Evolutionary conservation across 805 yeast genomes (phyloP).

Genomic region (Sugiyamaella marilandica): DNA sequence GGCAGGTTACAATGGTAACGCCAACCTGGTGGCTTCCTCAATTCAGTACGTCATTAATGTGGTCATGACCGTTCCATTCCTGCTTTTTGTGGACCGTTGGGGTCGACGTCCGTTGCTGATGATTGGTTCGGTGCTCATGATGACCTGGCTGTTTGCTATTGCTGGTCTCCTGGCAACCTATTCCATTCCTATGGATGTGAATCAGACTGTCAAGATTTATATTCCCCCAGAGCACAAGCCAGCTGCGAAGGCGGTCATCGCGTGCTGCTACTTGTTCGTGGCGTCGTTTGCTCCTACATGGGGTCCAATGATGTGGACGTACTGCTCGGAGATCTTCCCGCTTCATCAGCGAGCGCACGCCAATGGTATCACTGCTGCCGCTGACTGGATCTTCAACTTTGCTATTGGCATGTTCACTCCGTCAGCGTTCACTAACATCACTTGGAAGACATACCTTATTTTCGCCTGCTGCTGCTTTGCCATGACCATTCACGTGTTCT

Average conservation of each 20-base stretch:
- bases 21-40: slow-evolving; percentile 49
- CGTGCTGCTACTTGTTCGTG: slow-evolving; percentile 55
- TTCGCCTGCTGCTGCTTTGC: slow-evolving; percentile 50
- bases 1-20: slow-evolving; percentile 53
- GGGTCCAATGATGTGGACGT: slow-evolving; percentile 54
- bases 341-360: slow-evolving; percentile 50
- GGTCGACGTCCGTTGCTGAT: slow-evolving; percentile 61
- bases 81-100: slow-evolving; percentile 51
- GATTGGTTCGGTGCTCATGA: slow-evolving; percentile 59
- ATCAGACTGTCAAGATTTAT: slow-evolving; percentile 20
- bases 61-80: slow-evolving; percentile 56
- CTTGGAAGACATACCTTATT: slow-evolving; percentile 57
- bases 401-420: slow-evolving; percentile 58
- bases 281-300: slow-evolving; percentile 73
- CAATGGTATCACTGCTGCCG: slow-evolving; percentile 45
- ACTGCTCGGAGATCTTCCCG: slow-evolving; percentile 50
- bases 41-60: slow-evolving; percentile 54
- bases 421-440: slow-evolving; percentile 44
- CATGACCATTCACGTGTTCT: slow-evolving; percentile 42
- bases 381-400: slow-evolving; percentile 39
- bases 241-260: slow-evolving; percentile 48
- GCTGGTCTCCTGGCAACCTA: slow-evolving; percentile 41
- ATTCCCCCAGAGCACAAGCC: slow-evolving; percentile 31
- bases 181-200: slow-evolving; percentile 4
- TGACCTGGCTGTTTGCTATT: slow-evolving; percentile 55